Evolutionary conservation across 192 early-diverging fungal genomes (phyloP), one percentile per base, ranked within the genome.

Genomic region (Coemansia sp.): DNA sequence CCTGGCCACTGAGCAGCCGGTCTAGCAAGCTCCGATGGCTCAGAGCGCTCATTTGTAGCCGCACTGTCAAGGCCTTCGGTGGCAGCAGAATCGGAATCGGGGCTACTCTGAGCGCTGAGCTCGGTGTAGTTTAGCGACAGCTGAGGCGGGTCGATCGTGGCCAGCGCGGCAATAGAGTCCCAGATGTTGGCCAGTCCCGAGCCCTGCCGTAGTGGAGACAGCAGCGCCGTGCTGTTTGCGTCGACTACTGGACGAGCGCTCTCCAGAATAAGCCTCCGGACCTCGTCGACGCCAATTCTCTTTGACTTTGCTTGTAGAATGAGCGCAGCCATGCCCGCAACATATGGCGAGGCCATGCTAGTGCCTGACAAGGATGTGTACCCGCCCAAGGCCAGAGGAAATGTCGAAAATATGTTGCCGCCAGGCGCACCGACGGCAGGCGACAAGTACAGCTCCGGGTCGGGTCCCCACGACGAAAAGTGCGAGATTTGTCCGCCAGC

Each of bases 381-480:
- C 6, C 74, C 75, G 9, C 86, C 84, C 11, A 84, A 53, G 44
- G 68, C 79, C 21, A 82, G 55, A 0, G 86, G 87, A 46, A 74
- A 84, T 4, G 87, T 84, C 18, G 83, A 85, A 55, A 83, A 87
- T 58, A 88, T 86, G 48, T 77, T 73, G 18, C 84, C 83, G 46
- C 87, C 87, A 6, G 87, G 87, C 4, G 86, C 84, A 3, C 79
- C 68, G 15, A 88, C 67, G 7, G 83, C 83, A 0, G 86, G 86
- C 69, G 90, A 89, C 19, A 87, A 58, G 17, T 83, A 68, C 42
- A 95, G 70, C 50, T 91, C 84, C 29, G 79, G 79, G 39, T 83
- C 86, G 0, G 89, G 85, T 18, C 94, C 94, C 63, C 83, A 83
- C 21, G 87, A 88, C 9, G 89, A 89, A 59, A 90, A 93, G 36